Evolutionary conservation across 768 basidiomycete species (phyloP).

Genomic region (Mrakia hoshinonis): DNA sequence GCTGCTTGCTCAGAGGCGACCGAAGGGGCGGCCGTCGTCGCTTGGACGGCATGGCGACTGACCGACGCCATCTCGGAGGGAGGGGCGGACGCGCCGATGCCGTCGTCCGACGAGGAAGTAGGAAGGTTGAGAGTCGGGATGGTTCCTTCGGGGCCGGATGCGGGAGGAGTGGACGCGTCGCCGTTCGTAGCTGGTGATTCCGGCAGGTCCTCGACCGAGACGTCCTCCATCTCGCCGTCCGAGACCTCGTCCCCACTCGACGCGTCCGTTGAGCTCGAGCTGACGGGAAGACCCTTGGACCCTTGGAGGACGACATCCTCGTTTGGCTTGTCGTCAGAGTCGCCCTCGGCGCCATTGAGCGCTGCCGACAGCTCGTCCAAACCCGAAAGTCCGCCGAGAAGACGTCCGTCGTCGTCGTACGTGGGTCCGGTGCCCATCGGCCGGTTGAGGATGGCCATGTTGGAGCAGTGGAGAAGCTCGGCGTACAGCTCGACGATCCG

Average conservation of each 20-base stretch:
- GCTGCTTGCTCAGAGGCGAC: slow-evolving; percentile 27
- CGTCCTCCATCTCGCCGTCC: slow-evolving; percentile 14
- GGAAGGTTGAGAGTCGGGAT: neutral
- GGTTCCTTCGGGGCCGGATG: neutral
- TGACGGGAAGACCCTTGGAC: slow-evolving; percentile 22
- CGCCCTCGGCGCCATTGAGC: slow-evolving; percentile 52
- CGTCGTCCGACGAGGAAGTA: neutral
- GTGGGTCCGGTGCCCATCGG: slow-evolving; percentile 55
- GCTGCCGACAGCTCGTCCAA: slow-evolving; percentile 81
- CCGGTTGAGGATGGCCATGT: slow-evolving; percentile 92
- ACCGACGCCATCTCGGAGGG: slow-evolving; percentile 34
- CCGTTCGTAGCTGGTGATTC: neutral
- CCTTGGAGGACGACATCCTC: slow-evolving; percentile 21
- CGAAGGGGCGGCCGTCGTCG: slow-evolving; percentile 33
- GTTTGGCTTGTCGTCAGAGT: slow-evolving; percentile 30
- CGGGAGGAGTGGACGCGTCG: neutral
- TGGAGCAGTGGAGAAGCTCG: slow-evolving; percentile 93
- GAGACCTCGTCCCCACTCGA: neutral
- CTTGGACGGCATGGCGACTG: slow-evolving; percentile 35
- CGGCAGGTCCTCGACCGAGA: neutral
- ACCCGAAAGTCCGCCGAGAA: slow-evolving; percentile 76
- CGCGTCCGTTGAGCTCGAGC: slow-evolving; percentile 4
- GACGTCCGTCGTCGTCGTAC: slow-evolving; percentile 73
- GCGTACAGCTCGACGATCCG: slow-evolving; percentile 94
- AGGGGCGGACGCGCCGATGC: slow-evolving; percentile 12